A percentile compares a stretch with the other conserved stretches of the same genome.
phyloP scores from a whole-genome alignment of 1,284 basidiomycete genomes.

The Microbotryum silenes-acaulis region DNA sequence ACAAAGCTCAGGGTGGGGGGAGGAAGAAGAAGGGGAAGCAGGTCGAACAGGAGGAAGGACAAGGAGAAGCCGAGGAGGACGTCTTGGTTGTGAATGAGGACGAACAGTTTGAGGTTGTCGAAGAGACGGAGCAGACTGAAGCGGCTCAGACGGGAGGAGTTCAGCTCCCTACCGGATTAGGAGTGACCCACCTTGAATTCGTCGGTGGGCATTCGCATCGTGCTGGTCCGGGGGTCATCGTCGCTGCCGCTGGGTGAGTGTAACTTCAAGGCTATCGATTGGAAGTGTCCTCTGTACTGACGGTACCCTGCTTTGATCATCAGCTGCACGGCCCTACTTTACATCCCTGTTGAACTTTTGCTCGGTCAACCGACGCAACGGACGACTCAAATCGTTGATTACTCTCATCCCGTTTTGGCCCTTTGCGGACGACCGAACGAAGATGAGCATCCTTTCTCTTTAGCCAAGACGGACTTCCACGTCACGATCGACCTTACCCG shows the following conservation, averaged over 20 bases:
- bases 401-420: conserved; percentile 30
- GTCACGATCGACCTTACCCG: conserved; percentile 15
- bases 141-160: conserved; percentile 1
- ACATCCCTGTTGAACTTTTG: conserved; percentile 21
- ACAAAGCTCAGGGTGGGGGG: conserved; percentile 9
- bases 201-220: conserved; percentile 12
- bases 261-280: background rate
- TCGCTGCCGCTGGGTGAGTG: conserved; percentile 25
- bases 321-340: conserved; percentile 27
- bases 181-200: conserved; percentile 23
- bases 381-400: conserved; percentile 16
- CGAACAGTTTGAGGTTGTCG: background rate
- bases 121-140: background rate
- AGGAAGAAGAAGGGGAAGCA: conserved; percentile 9
- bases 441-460: background rate
- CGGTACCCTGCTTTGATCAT: background rate
- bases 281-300: background rate
- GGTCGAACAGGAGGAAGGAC: background rate
- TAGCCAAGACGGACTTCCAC: background rate
- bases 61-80: background rate
- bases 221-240: conserved; percentile 16
- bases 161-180: conserved; percentile 19
- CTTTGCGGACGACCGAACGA: conserved; percentile 5
- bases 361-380: background rate
- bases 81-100: background rate